Percentiles rank a stretch among this genome's conserved stretches.
These are phyloP conservation scores for Penicillium fuscoglaucum DNA, from an alignment of 2,329 filamentous ascomycete species.

Conservation along the genomic window DNA sequence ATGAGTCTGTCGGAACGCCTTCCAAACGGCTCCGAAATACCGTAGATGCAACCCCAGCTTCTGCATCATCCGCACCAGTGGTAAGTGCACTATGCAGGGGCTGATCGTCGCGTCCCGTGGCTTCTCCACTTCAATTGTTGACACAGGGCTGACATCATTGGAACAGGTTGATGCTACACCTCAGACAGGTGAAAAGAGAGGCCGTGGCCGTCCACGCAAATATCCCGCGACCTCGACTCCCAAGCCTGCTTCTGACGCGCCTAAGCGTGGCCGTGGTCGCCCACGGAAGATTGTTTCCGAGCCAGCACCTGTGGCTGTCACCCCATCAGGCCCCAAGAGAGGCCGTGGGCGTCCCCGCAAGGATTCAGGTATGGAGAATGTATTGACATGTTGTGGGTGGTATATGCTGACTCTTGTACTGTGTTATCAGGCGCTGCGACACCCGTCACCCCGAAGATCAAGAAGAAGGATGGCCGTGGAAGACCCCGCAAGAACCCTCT, in stretches of 20 bases:
- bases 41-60: background rate
- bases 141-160: background rate
- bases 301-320: slow-evolving; percentile 6
- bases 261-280: slow-evolving; percentile 37
- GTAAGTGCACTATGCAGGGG: slow-evolving; percentile 18
- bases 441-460: slow-evolving; percentile 11
- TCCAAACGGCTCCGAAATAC: slow-evolving; percentile 28
- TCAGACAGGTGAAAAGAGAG: slow-evolving; percentile 33
- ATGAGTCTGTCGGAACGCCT: slow-evolving; percentile 18
- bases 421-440: slow-evolving; percentile 6
- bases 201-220: slow-evolving; percentile 38
- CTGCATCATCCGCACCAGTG: slow-evolving; percentile 2
- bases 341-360: slow-evolving; percentile 20
- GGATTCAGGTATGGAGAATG: slow-evolving; percentile 3
- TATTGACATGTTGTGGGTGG: background rate
- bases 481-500: slow-evolving; percentile 30
- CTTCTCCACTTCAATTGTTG: slow-evolving; percentile 9
- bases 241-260: slow-evolving; percentile 27
- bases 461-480: slow-evolving; percentile 28
- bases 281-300: slow-evolving; percentile 31
- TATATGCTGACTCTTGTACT: background rate
- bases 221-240: slow-evolving; percentile 27
- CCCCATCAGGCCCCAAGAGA: slow-evolving; percentile 16
- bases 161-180: slow-evolving; percentile 15
- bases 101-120: slow-evolving; percentile 15